Percentiles rank a stretch among this genome's conserved stretches.
phyloP scores from a whole-genome alignment of 2,329 filamentous ascomycete species.

The Scytalidium lignicola region DNA sequence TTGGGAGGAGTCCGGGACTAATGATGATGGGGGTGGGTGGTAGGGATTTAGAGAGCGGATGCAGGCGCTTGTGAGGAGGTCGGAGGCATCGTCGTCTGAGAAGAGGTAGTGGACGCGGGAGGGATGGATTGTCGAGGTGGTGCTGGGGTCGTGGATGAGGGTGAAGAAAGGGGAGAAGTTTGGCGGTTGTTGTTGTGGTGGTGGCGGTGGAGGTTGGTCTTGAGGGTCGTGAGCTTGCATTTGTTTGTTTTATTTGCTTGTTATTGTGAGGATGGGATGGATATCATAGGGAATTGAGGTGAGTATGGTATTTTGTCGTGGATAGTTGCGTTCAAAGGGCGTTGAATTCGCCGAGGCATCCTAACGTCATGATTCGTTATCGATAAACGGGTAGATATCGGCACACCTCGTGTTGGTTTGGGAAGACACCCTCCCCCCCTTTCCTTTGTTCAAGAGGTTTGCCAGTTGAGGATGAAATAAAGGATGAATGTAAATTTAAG shows the following conservation, averaged over 20 bases:
- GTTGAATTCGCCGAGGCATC: too few relatives aligned
- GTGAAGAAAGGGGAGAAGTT: constrained; percentile 58
- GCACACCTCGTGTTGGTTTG: neutral
- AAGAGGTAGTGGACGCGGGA: constrained; percentile 82
- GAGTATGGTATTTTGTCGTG: too few relatives aligned
- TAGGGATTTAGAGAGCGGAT: constrained; percentile 25
- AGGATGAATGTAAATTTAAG: too few relatives aligned
- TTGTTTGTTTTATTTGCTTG: too few relatives aligned
- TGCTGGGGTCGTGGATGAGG: constrained; percentile 71
- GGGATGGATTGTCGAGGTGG: constrained; percentile 73
- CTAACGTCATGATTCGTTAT: neutral
- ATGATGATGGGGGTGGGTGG: constrained; percentile 35
- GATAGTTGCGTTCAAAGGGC: too few relatives aligned
- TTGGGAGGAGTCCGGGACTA: constrained; percentile 33
- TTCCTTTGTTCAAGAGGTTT: too few relatives aligned
- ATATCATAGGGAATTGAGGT: too few relatives aligned
- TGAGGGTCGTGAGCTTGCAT: constrained; percentile 40
- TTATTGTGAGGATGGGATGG: too few relatives aligned
- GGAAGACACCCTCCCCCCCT: too few relatives aligned
- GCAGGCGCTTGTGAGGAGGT: constrained; percentile 64
- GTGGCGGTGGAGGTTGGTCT: constrained; percentile 33
- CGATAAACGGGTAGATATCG: neutral
- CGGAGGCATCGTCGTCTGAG: constrained; percentile 76
- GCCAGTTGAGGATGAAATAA: too few relatives aligned
- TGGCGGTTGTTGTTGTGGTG: constrained; percentile 37